Evolutionary conservation across 75 land plant species (phyloP).

Genomic region (Selaginella moellendorffii): DNA sequence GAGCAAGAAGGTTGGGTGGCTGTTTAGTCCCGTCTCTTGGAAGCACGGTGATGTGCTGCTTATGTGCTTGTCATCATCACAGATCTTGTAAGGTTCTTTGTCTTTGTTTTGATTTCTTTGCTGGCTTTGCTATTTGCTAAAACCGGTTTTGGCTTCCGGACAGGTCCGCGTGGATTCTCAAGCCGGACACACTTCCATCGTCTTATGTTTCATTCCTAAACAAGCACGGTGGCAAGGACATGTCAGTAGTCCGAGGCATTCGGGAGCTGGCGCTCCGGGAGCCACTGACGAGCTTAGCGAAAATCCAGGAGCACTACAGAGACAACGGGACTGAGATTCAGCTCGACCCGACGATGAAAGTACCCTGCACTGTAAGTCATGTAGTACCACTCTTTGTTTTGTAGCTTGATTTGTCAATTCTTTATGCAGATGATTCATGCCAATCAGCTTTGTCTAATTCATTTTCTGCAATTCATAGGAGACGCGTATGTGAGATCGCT

Average conservation of each 20-base stretch:
- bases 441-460: conserved; percentile 56
- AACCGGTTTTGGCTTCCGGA: neutral
- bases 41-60: conserved; percentile 80
- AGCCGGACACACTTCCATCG: conserved; percentile 79
- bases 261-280: conserved; percentile 34
- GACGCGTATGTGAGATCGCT: conserved; percentile 71
- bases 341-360: conserved; percentile 65
- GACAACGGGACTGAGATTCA: conserved; percentile 42
- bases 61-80: conserved; percentile 93
- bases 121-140: neutral
- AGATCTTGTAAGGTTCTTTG: conserved; percentile 58
- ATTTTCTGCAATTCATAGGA: conserved; percentile 48
- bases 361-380: conserved; percentile 86
- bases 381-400: no score
- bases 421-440: conserved; percentile 76
- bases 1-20: conserved; percentile 51
- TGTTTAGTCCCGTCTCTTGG: conserved; percentile 84
- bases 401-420: neutral
- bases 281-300: conserved; percentile 37
- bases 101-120: neutral
- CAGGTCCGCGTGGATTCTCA: conserved; percentile 90
- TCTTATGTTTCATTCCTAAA: conserved; percentile 82
- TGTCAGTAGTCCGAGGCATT: conserved; percentile 42
- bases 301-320: conserved; percentile 48
- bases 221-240: conserved; percentile 88